Base-by-base conservation (phyloP, 1,139 yeast species). In the Candida sp. region DNA sequence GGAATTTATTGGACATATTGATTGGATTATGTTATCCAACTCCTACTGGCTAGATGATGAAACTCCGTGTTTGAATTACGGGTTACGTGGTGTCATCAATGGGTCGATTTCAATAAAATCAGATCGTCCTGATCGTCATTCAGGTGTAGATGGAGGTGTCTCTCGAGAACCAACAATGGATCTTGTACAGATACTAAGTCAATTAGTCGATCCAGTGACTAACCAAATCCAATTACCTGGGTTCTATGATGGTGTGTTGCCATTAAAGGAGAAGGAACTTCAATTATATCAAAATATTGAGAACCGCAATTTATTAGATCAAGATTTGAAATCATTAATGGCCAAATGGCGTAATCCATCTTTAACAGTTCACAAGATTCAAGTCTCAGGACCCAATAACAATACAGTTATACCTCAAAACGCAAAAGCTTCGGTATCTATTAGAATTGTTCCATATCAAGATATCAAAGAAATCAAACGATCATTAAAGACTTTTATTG, bases 111-210 rank as follows among this genome's bases (percentile, higher is more conserved):
- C 79, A 34, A 74, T 93, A 12, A 69, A 72, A 43, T 82, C 91
- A 41, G 89, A 81, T 46, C 76, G 75, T 48, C 96, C 96, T 1
- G 98, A 93, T 64, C 73, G 96, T 48, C 99, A 93, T 57, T 89
- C 97, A 0, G 99, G 99, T 48, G 95, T 93, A 12, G 96, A 91
- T 64, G 99, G 99, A 39, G 99, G 98, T 46, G 84, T 86, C 7
- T 79, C 81, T 53, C 75, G 86, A 45, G 99, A 93, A 54, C 98
- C 99, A 2, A 83, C 95, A 0, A 80, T 88, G 70, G 98, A 93
- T 57, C 65, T 93, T 58, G 77, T 91, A 41, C 85, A 84, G 46
- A 57, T 91, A 15, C 66, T 91, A 33, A 76, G 93, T 6, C 77
- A 79, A 43, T 68, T 90, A 43, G 77, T 82, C 36, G 77, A 77